Evolutionary conservation across 352 stramenopile species (phyloP), one percentile per base, ranked within the genome.

Genomic region (Globisporangium megalacanthum): DNA sequence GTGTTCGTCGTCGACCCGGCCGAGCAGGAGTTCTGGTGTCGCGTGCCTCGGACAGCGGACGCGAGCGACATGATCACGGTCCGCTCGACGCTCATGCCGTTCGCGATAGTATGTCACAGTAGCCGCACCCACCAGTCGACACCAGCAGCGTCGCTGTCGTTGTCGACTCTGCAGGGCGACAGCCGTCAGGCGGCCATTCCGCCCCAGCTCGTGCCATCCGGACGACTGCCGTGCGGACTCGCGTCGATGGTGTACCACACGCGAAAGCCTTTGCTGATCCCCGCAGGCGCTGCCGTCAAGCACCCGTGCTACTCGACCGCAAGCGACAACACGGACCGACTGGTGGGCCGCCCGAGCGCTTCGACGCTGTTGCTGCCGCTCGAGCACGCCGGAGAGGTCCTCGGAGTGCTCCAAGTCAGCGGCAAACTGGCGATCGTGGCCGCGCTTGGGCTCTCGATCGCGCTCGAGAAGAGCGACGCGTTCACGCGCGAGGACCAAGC

Each of bases 21-120:
- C 4, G 74, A 89, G 57, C 75, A 89, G 17, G 82, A 92, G 44
- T 89, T 92, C 25, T 92, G 82, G 82, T 89, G 82, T 31, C 79
- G 82, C 17, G 57, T 87, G 15, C 69, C 70, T 6, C 66, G 66
- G 9, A 31, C 58, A 20, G n/a, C 62, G 4, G 20, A 61, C 20
- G 14, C 56, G 39, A 53, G 56, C 22, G 37, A 79, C 58, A 66
- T 49, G 49, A 52, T 62, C 39, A 87, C 77, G 0, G 62, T 82
- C 3, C 72, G 77, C 10, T 87, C 72, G 6, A 64, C 61, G 11
- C 61, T 87, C 37, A 64, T 73, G 35, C 64, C 65, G n/a, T 58
- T 80, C 11, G 49, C 56, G 19, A 51, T 56, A 10, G 25, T 60
- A 46, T 46, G 52, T 1, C 37, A 41, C 14, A 5, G 11, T 9